These are phyloP conservation scores for Lentinula lateritia DNA, from an alignment of 768 basidiomycete species.

Conservation along the genomic window DNA sequence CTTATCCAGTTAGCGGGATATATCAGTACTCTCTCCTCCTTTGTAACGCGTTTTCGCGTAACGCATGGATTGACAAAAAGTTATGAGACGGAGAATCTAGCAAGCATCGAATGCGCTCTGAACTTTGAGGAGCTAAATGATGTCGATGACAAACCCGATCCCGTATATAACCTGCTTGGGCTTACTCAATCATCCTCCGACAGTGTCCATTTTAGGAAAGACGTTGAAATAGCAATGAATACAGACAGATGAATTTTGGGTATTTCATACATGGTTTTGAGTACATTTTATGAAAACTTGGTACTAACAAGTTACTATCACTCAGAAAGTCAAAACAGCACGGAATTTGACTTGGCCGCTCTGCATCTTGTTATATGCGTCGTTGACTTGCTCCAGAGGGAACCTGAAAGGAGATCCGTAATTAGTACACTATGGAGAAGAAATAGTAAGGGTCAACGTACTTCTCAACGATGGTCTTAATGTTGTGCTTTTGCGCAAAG, in stretches of 20 bases:
- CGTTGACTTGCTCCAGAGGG: background rate
- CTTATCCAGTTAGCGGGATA: no score
- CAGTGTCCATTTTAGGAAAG: no score
- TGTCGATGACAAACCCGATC: no score
- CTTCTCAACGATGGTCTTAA: background rate
- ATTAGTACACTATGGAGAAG: background rate
- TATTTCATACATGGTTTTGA: background rate
- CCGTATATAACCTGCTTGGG: no score
- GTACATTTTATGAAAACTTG: background rate
- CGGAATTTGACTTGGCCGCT: background rate
- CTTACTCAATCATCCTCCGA: no score
- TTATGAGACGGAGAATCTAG: no score
- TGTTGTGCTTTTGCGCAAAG: constrained; percentile 2
- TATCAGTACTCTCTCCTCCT: no score
- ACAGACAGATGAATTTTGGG: background rate
- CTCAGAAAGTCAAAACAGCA: background rate
- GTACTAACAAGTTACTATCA: background rate
- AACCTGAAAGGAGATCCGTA: background rate
- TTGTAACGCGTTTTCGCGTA: no score
- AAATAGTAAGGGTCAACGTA: background rate
- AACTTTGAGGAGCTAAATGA: no score
- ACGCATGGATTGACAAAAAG: no score
- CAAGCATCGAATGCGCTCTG: no score
- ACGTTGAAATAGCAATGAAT: background rate
- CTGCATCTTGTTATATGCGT: background rate